Conservation (phyloP, 441 rosid species). For the Biscutella laevigata region DNA sequence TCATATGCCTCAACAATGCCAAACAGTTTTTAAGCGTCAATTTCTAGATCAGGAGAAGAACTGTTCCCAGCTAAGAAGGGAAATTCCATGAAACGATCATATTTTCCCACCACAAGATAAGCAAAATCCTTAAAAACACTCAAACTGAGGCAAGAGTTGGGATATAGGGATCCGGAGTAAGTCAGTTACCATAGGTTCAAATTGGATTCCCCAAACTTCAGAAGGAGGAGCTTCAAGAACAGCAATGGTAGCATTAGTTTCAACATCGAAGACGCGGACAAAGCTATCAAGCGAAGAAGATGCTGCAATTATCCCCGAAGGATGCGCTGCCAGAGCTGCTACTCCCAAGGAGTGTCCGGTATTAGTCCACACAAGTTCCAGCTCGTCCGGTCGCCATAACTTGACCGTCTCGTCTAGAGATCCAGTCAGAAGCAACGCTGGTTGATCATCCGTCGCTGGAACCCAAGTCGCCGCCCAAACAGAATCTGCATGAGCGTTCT, state of each 20-base stretch:
- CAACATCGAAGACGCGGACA: constrained; percentile 83
- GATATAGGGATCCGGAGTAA: not conserved
- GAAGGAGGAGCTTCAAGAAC: constrained; percentile 89
- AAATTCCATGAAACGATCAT: not conserved
- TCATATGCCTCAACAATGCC: no score
- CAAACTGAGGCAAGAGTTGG: not conserved
- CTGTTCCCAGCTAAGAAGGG: not conserved
- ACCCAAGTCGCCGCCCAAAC: constrained; percentile 93
- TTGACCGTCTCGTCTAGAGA: constrained; percentile 89
- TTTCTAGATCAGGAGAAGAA: not conserved
- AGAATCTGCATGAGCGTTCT: constrained; percentile 81
- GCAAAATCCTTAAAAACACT: not conserved
- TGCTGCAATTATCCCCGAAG: constrained; percentile 85
- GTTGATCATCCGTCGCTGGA: constrained; percentile 56
- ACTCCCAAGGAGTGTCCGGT: constrained; percentile 90
- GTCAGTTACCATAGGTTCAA: constrained; percentile 63
- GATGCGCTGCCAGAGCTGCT: constrained; percentile 87
- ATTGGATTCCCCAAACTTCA: constrained; percentile 95
- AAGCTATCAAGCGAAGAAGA: constrained; percentile 88
- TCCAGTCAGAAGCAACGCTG: constrained; percentile 68
- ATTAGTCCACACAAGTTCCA: constrained; percentile 64
- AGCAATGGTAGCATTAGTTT: constrained; percentile 78
- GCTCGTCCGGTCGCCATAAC: constrained; percentile 78
- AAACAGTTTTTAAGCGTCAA: not conserved
- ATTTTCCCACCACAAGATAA: not conserved